Conservation (phyloP, 306 rosid species). For the Cucurbita argyrosperma region DNA sequence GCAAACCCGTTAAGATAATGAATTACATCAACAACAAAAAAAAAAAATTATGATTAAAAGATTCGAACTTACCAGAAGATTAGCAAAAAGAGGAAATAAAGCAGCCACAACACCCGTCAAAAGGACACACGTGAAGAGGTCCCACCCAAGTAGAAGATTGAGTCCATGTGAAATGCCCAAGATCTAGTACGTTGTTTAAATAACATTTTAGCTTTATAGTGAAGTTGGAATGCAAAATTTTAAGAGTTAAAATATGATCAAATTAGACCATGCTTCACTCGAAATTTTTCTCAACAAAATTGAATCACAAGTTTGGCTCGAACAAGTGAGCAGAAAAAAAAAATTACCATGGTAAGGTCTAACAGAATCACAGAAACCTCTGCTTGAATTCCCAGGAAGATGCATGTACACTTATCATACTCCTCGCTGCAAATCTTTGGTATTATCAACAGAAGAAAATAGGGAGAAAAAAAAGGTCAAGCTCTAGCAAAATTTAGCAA, state of each 20-base stretch:
- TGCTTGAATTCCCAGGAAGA: conserved; percentile 71
- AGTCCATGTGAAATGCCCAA: conserved; percentile 82
- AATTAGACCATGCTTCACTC: background rate
- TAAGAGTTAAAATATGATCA: background rate
- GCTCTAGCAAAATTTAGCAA: background rate
- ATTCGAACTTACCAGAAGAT: conserved; percentile 48
- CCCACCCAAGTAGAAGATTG: conserved; percentile 88
- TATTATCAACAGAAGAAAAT: conserved; percentile 11
- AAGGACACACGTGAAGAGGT: conserved; percentile 80
- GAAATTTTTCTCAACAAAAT: background rate
- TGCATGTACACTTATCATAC: conserved; percentile 63
- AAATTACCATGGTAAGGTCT: conserved; percentile 78
- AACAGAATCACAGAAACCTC: conserved; percentile 71
- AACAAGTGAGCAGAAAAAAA: conserved; percentile 4
- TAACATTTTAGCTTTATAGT: conserved; percentile 4
- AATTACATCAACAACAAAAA: conserved; percentile 1
- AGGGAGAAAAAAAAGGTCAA: background rate
- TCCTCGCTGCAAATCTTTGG: conserved; percentile 73
- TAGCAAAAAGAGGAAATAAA: conserved; percentile 50
- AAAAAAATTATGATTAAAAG: background rate
- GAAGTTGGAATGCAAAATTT: background rate
- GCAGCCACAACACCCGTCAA: conserved; percentile 53
- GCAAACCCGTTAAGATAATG: conserved; percentile 10
- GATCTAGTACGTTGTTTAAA: conserved; percentile 25
- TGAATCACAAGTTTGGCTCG: background rate